Percentiles rank a stretch among this genome's conserved stretches.
Conservation (phyloP, 805 yeast genomes). For the Gaillardinia entomophila region DNA sequence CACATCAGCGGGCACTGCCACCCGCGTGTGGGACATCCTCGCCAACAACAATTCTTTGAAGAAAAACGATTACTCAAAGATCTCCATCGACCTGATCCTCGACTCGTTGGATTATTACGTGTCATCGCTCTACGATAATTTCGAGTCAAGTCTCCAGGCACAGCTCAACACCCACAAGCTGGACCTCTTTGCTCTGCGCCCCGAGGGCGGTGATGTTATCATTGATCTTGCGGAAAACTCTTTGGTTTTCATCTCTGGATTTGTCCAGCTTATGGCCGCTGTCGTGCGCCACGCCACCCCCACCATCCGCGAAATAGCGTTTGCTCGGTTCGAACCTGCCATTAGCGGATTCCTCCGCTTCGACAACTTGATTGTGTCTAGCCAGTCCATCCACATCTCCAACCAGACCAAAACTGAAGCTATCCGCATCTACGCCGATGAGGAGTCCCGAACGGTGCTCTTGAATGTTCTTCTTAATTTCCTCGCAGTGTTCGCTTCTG, state of each 20-base stretch:
- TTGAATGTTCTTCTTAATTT: slow-evolving; percentile 43
- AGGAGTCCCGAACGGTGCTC: slow-evolving; percentile 30
- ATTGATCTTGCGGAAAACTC: slow-evolving; percentile 76
- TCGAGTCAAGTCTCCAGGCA: slow-evolving; percentile 26
- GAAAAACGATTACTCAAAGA: slow-evolving; percentile 35
- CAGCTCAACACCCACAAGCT: slow-evolving; percentile 25
- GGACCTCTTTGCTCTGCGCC: slow-evolving; percentile 21
- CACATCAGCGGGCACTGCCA: slow-evolving; percentile 49
- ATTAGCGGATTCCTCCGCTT: slow-evolving; percentile 31
- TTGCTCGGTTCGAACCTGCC: slow-evolving; percentile 28
- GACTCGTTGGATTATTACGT: slow-evolving; percentile 51
- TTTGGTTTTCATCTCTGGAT: slow-evolving; percentile 65
- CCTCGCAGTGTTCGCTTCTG: slow-evolving; percentile 45
- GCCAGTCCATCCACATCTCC: slow-evolving; percentile 4
- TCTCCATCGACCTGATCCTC: slow-evolving; percentile 53
- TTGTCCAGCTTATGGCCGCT: slow-evolving; percentile 54
- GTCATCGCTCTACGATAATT: slow-evolving; percentile 36
- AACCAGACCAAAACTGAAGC: slow-evolving; percentile 7
- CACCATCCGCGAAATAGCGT: slow-evolving; percentile 21
- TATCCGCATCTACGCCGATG: slow-evolving; percentile 17
- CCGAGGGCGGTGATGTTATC: slow-evolving; percentile 13
- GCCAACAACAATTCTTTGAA: slow-evolving; percentile 22
- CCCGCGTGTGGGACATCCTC: slow-evolving; percentile 34
- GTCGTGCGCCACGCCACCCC: slow-evolving; percentile 24
- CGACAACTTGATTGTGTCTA: slow-evolving; percentile 27